Base-by-base conservation (phyloP, 2,329 filamentous ascomycete species). In the Amauroascus verrucosus region DNA sequence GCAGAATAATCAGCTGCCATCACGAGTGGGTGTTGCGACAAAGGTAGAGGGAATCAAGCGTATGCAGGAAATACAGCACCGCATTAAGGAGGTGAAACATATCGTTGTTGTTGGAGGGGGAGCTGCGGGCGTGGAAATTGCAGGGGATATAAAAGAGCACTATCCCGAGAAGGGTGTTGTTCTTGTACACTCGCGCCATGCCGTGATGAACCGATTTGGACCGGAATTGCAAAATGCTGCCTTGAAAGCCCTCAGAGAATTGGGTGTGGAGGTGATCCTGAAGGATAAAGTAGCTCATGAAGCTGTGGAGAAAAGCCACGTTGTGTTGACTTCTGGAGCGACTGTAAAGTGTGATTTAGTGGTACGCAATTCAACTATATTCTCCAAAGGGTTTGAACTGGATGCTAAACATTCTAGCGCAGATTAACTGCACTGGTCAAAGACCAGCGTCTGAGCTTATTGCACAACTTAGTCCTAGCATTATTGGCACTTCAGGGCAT, bases 91-190 rank as follows among this genome's bases (percentile, higher is more conserved):
- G 0, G 72, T 76, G 1, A 62, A 76, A 50, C 70, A 63, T 26
- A 74, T 78, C 55, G 72, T 75, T 6, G 67, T 48, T 56, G 32
- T 56, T 57, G 47, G 56, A 55, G 38, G 58, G 58, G 53, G 85
- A 49, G 87, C 86, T 4, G 86, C 90, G 1, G 87, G 87, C 7
- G 83, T 90, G 52, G 86, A 91, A 65, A 88, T 91, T 76, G 85
- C 87, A 0, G 81, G 84, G 1, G 86, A 93, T 70, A 72, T 90
- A 51, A 90, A 89, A 68, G 66, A 79, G 45, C 71, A 82, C 24
- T 76, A 83, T 57, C 86, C 87, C 0, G 62, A 77, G 11, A 71
- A 81, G 52, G 77, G 77, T 40, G 83, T 91, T n/a, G 86, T 81
- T 0, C 77, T 93, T 1, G 79, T 88, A 3, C 87, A 91, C 65